Evolutionary conservation across 1,284 basidiomycete species (phyloP).

Genomic region (Cryptococcus maquisensis): DNA sequence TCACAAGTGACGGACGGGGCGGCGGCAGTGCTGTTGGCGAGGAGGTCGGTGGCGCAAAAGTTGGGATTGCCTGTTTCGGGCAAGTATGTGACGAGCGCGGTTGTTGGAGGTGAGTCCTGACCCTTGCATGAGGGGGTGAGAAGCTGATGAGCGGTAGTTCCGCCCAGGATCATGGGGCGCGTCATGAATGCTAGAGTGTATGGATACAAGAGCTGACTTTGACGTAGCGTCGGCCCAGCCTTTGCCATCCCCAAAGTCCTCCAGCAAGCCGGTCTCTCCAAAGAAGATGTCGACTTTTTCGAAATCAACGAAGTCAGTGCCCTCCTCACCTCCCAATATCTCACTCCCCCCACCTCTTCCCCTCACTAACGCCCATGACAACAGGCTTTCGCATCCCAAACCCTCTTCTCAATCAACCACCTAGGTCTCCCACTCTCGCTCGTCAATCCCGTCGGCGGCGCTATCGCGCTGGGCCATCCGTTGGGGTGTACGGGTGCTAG

Average conservation of each 20-base stretch:
- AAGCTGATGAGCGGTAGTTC: conserved; percentile 48
- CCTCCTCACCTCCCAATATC: neutral
- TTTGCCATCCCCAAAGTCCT: conserved; percentile 84
- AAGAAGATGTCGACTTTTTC: conserved; percentile 80
- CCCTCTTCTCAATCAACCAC: conserved; percentile 70
- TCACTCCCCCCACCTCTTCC: too few species aligned
- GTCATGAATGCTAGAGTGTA: conserved; percentile 3
- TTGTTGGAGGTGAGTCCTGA: conserved; percentile 59
- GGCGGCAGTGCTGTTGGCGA: conserved; percentile 83
- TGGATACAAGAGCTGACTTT: neutral
- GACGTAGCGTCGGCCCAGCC: conserved; percentile 69
- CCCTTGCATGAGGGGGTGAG: neutral
- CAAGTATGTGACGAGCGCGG: conserved; percentile 76
- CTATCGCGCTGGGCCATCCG: conserved; percentile 69
- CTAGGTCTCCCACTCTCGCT: conserved; percentile 69
- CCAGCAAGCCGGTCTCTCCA: conserved; percentile 64
- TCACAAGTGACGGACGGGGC: conserved; percentile 95
- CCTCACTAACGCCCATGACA: too few species aligned
- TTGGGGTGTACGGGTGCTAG: conserved; percentile 78
- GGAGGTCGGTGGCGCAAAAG: conserved; percentile 81
- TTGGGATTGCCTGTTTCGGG: conserved; percentile 85
- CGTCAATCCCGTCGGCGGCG: conserved; percentile 86
- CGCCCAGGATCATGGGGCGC: conserved; percentile 77
- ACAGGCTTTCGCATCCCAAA: conserved; percentile 77
- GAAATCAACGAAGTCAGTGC: conserved; percentile 69